Evolutionary conservation across 2,329 filamentous ascomycete genomes (phyloP).

Genomic region (Pestalotiopsis sp.): DNA sequence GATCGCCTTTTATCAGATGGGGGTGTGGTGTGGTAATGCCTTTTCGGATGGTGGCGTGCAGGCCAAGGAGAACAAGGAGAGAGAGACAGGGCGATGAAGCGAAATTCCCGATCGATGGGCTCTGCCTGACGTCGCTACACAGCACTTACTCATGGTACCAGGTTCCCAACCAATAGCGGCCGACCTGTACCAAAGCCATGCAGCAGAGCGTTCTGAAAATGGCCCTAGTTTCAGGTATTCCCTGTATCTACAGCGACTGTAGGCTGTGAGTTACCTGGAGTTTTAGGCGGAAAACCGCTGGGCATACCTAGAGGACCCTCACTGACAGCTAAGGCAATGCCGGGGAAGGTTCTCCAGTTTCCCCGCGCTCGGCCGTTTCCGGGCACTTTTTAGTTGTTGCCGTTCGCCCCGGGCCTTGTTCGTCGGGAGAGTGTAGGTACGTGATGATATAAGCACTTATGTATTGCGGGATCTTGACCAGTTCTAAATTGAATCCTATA

Average conservation of each 20-base stretch:
- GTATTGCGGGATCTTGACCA: neutral
- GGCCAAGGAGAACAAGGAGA: neutral
- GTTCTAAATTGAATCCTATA: neutral
- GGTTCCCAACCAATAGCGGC: neutral
- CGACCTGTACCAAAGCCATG: slow-evolving; percentile 1
- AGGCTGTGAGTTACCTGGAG: neutral
- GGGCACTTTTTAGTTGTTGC: neutral
- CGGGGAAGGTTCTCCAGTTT: neutral
- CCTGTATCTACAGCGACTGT: neutral
- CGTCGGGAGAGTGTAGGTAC: neutral
- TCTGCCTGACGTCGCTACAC: slow-evolving; percentile 1
- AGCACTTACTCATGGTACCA: slow-evolving; percentile 2
- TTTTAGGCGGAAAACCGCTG: neutral
- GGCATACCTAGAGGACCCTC: neutral
- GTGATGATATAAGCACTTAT: neutral
- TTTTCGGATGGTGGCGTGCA: neutral
- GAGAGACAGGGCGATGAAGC: neutral
- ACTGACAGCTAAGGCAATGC: neutral
- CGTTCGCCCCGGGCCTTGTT: neutral
- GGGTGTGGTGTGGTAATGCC: neutral
- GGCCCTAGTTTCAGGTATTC: neutral
- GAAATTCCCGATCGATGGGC: neutral
- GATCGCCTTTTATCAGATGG: neutral
- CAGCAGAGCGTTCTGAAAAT: neutral
- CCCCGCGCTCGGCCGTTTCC: slow-evolving; percentile 6